These are phyloP conservation scores for Nicotiana rustica DNA, from an alignment of 305 asterid species.

Conservation along the genomic window DNA sequence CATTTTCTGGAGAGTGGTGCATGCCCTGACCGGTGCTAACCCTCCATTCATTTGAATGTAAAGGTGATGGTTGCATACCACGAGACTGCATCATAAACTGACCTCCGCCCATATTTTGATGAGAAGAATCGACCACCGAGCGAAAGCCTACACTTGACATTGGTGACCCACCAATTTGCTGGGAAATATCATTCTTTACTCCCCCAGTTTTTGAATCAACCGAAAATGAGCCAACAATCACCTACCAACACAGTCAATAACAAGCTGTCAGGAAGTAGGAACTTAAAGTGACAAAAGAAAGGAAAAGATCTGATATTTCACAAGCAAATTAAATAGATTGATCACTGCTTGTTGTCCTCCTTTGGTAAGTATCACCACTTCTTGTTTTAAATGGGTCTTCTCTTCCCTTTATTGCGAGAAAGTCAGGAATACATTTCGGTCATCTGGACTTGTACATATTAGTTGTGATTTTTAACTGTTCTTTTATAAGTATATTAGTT, in stretches of 20 bases:
- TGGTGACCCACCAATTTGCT: constrained; percentile 55
- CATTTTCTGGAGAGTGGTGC: constrained; percentile 58
- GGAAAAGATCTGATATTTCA: background rate
- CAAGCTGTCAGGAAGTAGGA: constrained; percentile 19
- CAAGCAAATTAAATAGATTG: background rate
- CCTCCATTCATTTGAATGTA: constrained; percentile 54
- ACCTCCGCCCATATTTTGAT: constrained; percentile 52
- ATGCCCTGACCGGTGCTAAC: constrained; percentile 40
- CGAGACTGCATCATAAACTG: constrained; percentile 51
- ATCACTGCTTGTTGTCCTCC: background rate
- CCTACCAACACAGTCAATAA: constrained; percentile 43
- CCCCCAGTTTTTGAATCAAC: constrained; percentile 47
- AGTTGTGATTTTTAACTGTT: background rate
- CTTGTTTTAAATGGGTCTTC: background rate
- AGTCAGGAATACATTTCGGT: background rate
- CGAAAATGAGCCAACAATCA: constrained; percentile 56
- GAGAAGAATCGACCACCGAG: constrained; percentile 50
- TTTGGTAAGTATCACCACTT: background rate
- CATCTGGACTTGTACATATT: background rate
- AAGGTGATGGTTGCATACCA: constrained; percentile 45
- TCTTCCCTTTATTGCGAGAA: background rate
- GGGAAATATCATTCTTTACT: constrained; percentile 44
- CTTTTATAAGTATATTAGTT: background rate
- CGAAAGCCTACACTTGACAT: constrained; percentile 49
- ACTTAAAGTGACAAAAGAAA: background rate